Evolutionary conservation across 495 filamentous ascomycete species (phyloP), one percentile per base, ranked within the genome.

Genomic region (Neurospora sp.): DNA sequence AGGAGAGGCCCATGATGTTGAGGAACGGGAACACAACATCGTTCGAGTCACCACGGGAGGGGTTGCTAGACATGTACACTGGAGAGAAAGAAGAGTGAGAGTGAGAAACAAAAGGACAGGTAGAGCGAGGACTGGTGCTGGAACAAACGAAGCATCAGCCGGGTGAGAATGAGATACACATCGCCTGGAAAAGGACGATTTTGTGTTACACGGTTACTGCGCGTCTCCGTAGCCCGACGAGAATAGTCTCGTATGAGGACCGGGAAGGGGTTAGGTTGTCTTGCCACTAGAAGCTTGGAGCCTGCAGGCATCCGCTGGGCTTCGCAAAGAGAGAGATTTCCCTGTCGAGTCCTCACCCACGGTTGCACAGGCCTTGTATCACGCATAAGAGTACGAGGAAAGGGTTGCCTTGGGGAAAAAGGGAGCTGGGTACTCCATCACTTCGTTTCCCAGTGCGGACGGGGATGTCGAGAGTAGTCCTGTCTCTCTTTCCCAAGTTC

Each of bases 201-300:
- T 41, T 71, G 40, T 39, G 78, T 79, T 69, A 77, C 76, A 76
- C 79, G 46, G 72, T 72, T 69, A 68, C 75, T 81, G 79, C 79
- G 69, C 70, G 73, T 75, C 71, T 71, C 79, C 79, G 78, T 72
- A 69, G 74, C 78, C 75, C 75, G 78, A 81, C 76, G 79, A 81
- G 79, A 79, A 79, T 74, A 73, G 71, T 73, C 78, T 81, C 79
- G 79, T 81, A 79, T 79, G 76, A 74, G 73, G 41, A 42, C 66
- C 71, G 74, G 75, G 69, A 69, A 73, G 70, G 35, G 71, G 73
- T 61, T 31, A 39, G 48, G 37, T 27, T 69, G 73, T 75, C 73
- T 75, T 73, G 69, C 73, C 69, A 75, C 74, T 77, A 40, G 72
- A 75, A 73, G 61, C 35, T 61, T 61, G 66, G 68, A 66, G 66